These are phyloP conservation scores for Litchi chinensis DNA, from an alignment of 345 rosid species.

Conservation along the genomic window DNA sequence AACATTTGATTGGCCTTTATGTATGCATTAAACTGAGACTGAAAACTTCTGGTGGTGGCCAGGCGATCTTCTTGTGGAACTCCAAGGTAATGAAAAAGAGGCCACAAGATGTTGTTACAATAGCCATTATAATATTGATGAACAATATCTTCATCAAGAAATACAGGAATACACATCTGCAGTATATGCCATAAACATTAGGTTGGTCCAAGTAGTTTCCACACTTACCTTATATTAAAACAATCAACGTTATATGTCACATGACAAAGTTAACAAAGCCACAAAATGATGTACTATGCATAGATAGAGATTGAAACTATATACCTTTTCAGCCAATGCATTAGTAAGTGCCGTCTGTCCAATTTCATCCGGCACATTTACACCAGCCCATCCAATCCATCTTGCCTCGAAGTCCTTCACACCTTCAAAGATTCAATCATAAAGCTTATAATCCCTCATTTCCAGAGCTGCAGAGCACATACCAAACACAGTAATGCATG, in stretches of 20 bases:
- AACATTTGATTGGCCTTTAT: constrained; percentile 98
- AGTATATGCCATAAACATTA: constrained; percentile 17
- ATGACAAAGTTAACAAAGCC: not conserved
- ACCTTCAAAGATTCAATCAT: constrained; percentile 57
- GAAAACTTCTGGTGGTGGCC: constrained; percentile 96
- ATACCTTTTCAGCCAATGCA: constrained; percentile 96
- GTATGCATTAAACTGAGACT: constrained; percentile 96
- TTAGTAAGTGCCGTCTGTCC: constrained; percentile 94
- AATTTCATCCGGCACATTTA: constrained; percentile 93
- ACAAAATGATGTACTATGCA: not conserved
- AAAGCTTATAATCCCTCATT: constrained; percentile 34
- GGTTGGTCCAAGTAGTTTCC: constrained; percentile 2
- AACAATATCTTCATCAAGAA: constrained; percentile 98
- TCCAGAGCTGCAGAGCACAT: constrained; percentile 12
- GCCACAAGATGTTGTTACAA: constrained; percentile 99
- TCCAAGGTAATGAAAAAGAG: constrained; percentile 95
- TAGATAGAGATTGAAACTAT: not conserved
- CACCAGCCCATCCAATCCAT: constrained; percentile 99
- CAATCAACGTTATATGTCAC: not conserved
- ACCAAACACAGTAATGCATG: constrained; percentile 3
- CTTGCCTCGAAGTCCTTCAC: constrained; percentile 98
- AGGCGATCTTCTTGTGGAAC: constrained; percentile 99
- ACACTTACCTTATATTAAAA: not conserved
- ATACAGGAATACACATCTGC: constrained; percentile 99
- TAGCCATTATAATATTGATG: constrained; percentile 99